Conservation (phyloP, 176 grass and related monocot species). For the Cenchrus fungigraminus region DNA sequence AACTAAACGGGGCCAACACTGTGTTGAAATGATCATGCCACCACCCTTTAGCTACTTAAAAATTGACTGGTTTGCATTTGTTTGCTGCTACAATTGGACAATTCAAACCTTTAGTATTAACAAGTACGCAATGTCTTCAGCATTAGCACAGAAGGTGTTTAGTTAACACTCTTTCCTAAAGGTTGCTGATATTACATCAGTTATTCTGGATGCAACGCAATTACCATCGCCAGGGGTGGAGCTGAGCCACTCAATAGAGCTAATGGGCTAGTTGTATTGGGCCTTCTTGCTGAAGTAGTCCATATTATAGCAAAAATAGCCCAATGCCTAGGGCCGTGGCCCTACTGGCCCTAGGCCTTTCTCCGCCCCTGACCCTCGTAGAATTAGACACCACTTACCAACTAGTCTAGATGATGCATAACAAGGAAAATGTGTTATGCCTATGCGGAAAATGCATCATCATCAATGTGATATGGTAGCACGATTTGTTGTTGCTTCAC, state of each 20-base stretch:
- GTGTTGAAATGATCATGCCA: constrained; percentile 1
- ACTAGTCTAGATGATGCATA: neutral
- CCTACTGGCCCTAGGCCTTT: too few relatives aligned
- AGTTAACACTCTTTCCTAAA: neutral
- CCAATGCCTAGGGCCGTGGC: too few relatives aligned
- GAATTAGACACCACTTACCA: neutral
- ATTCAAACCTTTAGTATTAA: constrained; percentile 8
- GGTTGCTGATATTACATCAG: constrained; percentile 13
- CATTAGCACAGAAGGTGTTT: neutral
- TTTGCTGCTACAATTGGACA: neutral
- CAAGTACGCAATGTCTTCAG: neutral
- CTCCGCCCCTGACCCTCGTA: neutral
- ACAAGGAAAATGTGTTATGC: constrained; percentile 1
- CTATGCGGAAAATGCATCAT: neutral
- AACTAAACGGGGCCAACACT: neutral
- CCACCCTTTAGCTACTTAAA: neutral
- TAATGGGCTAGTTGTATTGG: too few relatives aligned
- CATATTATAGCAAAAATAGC: too few relatives aligned
- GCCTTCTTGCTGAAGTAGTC: too few relatives aligned
- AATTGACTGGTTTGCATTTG: neutral
- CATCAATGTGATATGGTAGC: constrained; percentile 1
- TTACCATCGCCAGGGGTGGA: too few relatives aligned
- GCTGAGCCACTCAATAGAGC: too few relatives aligned
- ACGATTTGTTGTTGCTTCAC: constrained; percentile 20
- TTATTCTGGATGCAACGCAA: neutral